These are phyloP conservation scores for Cochlearia excelsa DNA, from an alignment of 345 rosid species.

Conservation along the genomic window DNA sequence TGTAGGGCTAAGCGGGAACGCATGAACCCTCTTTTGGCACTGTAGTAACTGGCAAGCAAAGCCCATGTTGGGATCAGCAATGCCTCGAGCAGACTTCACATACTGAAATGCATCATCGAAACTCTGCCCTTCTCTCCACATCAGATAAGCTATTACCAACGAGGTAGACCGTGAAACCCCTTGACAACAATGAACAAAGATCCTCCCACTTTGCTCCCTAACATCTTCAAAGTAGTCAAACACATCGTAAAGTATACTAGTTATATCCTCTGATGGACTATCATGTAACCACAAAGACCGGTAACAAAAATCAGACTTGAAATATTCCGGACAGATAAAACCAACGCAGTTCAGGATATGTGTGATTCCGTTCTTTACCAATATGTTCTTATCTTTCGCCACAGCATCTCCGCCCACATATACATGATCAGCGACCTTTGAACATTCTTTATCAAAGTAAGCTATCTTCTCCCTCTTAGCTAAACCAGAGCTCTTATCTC, in stretches of 20 bases:
- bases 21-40: constrained; percentile 98
- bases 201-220: constrained; percentile 83
- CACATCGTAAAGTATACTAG: constrained; percentile 94
- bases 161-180: constrained; percentile 99
- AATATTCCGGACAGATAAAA: constrained; percentile 96
- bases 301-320: constrained; percentile 81
- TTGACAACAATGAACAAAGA: constrained; percentile 96
- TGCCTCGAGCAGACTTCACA: constrained; percentile 94
- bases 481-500: constrained; percentile 67
- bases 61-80: constrained; percentile 99
- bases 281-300: constrained; percentile 98
- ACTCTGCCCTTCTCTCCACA: constrained; percentile 99
- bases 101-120: constrained; percentile 97
- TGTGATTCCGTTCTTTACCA: constrained; percentile 81
- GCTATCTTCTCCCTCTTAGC: constrained; percentile 94
- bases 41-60: constrained; percentile 97
- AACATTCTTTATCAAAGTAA: constrained; percentile 89
- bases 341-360: constrained; percentile 97
- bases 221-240: constrained; percentile 99
- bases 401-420: constrained; percentile 98
- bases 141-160: constrained; percentile 90
- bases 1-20: constrained; percentile 95
- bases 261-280: constrained; percentile 97
- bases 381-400: constrained; percentile 74
- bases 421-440: constrained; percentile 91